Conservation (phyloP, 2,329 filamentous ascomycete genomes). For the Alternaria incomplexa region DNA sequence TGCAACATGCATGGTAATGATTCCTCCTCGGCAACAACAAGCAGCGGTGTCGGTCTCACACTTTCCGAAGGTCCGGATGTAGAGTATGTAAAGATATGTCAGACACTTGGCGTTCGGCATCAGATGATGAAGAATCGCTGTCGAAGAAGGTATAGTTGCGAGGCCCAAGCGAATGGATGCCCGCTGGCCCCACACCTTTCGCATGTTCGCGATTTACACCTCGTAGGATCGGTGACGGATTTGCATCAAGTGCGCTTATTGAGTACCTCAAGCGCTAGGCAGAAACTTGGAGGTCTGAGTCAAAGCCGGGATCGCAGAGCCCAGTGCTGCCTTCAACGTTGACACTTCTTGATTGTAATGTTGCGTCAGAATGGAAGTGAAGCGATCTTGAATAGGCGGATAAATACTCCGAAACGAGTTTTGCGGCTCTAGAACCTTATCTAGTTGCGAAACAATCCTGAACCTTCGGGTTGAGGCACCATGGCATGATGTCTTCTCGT, state of each 20-base stretch:
- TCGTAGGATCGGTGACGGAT: conserved; percentile 1
- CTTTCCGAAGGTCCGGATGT: neutral
- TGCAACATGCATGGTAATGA: neutral
- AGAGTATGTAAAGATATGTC: neutral
- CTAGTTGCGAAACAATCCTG: neutral
- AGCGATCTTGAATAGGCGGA: neutral
- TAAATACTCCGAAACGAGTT: conserved; percentile 1
- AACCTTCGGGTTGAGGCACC: neutral
- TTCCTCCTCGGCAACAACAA: neutral
- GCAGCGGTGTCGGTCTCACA: neutral
- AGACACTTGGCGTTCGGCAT: neutral
- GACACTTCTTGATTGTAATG: conserved; percentile 11
- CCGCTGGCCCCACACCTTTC: neutral
- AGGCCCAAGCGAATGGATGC: neutral
- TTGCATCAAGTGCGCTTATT: neutral
- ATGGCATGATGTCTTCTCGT: neutral
- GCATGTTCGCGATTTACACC: neutral
- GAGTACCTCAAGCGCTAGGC: neutral
- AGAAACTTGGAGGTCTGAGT: conserved; percentile 15
- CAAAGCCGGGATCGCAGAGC: conserved; percentile 13
- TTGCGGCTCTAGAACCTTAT: neutral
- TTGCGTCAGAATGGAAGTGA: neutral
- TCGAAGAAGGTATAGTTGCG: conserved; percentile 1
- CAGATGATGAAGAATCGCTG: neutral
- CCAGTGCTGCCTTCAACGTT: conserved; percentile 4